Evolutionary conservation across 1,139 yeast genomes (phyloP), one percentile per base, ranked within the genome.

Genomic region (Geotrichum macrosporum): DNA sequence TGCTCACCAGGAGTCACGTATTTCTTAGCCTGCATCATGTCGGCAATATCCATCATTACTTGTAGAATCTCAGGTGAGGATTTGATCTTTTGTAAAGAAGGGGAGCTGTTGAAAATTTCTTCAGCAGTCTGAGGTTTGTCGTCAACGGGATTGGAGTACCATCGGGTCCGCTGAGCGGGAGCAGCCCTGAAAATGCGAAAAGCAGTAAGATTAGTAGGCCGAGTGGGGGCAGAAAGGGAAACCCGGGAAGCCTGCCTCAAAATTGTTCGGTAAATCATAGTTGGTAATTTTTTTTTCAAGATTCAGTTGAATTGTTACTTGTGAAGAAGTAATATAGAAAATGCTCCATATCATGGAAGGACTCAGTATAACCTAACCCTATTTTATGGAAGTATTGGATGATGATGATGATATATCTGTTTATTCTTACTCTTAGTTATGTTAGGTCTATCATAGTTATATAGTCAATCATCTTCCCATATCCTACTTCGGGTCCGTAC

Each of bases 1-100:
- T 47, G 41, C 41, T 50, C 41, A n/a, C 50, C 50, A 26, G 41
- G 44, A 12, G 40, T 41, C 2, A 50, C 44, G 34, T 46, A 50
- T 6, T 32, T 29, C 44, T 50, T 50, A 9, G 34, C 35, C 33
- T 40, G 47, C 41, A 50, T 34, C 38, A 43, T 36, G 15, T 50
- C 48, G 27, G 46, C 48, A 24, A 50, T 35, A 2, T 50, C 48
- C 41, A 46, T 38, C 48, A 50, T 36, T 6, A 41, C 35, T 30
- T 40, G 9, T n/a, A 50, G 40, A 16, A 50, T 48, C 21, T 40
- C 48, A 6, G 52, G 52, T 15, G 46, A 37, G 1, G 43, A 37
- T 15, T 24, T 24, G 44, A 46, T 41, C 43, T 41, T 41, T 26
- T 41, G 46, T 19, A 46, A 24, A 2, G 50, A 36, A 20, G 50